Evolutionary conservation across 2,329 filamentous ascomycete genomes (phyloP), one percentile per base, ranked within the genome.

Genomic region (Metarhizium anisopliae): DNA sequence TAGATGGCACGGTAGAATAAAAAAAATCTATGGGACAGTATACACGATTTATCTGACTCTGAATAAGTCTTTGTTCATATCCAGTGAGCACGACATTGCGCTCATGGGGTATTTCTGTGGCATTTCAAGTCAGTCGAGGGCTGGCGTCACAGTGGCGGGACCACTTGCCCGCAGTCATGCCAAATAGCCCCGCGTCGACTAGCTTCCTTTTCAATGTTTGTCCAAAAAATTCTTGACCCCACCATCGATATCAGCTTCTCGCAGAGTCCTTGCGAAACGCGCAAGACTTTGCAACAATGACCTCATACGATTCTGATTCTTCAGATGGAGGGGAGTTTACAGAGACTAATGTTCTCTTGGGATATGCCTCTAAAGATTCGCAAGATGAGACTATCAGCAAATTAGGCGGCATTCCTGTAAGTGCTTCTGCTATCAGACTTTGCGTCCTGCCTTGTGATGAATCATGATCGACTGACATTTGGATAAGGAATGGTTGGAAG

Each of bases 281-380:
- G 10, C 10, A 49, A 35, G 10, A 43, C 30, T 54, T 38, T 6
- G 10, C 11, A 58, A 56, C 25, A 43, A 92, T 91, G 88, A 78
- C 86, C 56, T 78, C 83, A 16, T 95, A 95, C 74, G 90, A 96
- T 64, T 95, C 89, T 68, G 92, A 96, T 64, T 93, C 89, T 32
- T 88, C 83, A 47, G 85, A 84, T 14, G 81, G 83, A 6, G 81
- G 83, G 6, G 80, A 84, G 50, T 90, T 84, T 59, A 87, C 85
- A 18, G 86, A 90, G 69, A 97, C 94, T 6, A 90, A 88, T 61
- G 91, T 96, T 2, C 82, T 96, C 2, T 80, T 99, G 13, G 94
- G 94, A 4, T 99, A 95, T 70, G 89, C 90, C 3, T 88, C 89
- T 1, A 84, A 85, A 67, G 89, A 95, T 55, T 75, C 84, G 14